Base-by-base conservation (phyloP, 148 eudicot genomes). In the Dysphania ambrosioides region DNA sequence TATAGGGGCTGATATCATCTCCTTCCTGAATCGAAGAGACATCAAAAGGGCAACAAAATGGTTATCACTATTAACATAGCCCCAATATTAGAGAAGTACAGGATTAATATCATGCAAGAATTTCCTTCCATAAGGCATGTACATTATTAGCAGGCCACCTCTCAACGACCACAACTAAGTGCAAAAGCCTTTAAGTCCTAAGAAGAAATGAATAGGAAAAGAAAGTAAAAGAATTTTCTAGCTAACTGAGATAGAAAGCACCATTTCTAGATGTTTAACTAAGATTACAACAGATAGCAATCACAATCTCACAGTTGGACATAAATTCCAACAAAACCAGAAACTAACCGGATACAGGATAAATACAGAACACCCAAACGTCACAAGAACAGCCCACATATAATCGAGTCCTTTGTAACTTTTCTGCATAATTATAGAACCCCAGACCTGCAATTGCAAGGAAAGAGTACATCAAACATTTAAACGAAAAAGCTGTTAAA, bases 371-470 rank as follows among this genome's bases (percentile, higher is more conserved):
- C 97, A 96, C 21, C 99, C 99, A 57, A 92, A 55, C 51, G 90
- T 96, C 77, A 96, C 99, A 57, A 92, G 79, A 49, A 88, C 81
- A 41, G 97, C 92, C 78, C 93, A 79, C 53, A 89, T 67, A 88
- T 96, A 96, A 81, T 96, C 99, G 26, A 78, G 87, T n/a, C 90
- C 92, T 78, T 82, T 89, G 89, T 96, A 96, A 72, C 79, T 85
- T 85, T 96, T 92, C 81, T 89, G 97, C 99, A 96, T 92, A 47
- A 96, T 96, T 42, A 86, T 27, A 42, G 97, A 89, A 78, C 97
- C 91, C 97, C 99, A 96, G 63, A 92, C 68, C 99, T 96, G 91
- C 78, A 59, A 75, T n/a, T 18, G 68, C 42, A 44, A 57, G 35
- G 42, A 49, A 27, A 79, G 24, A 60, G 21, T 16, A 70, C 11